phyloP scores from a whole-genome alignment of 163 green algal genomes.

The Chlorella variabilis region DNA sequence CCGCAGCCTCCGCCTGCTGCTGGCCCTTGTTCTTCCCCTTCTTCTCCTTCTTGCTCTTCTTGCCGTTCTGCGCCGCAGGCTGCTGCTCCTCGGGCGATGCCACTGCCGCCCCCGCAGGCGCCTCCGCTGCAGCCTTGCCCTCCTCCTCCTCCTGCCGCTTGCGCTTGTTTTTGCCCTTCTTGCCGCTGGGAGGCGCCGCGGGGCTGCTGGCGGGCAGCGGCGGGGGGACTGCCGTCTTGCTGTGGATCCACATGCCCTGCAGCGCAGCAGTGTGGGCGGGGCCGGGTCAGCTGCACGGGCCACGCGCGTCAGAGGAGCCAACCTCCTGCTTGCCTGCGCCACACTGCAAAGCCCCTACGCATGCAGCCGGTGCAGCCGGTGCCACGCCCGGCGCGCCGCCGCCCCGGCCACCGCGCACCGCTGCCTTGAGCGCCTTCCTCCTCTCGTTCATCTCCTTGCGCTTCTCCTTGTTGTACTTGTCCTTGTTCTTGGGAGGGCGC shows the following conservation, averaged over 20 bases:
- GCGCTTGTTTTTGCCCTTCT: conserved; percentile 14
- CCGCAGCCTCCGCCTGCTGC: background rate
- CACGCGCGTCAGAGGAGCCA: no score
- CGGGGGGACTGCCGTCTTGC: no score
- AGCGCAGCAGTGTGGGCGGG: no score
- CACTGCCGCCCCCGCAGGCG: background rate
- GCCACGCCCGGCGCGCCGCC: no score
- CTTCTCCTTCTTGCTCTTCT: conserved; percentile 25
- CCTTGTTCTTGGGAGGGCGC: conserved; percentile 19
- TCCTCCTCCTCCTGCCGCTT: conserved; percentile 8
- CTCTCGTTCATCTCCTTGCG: background rate
- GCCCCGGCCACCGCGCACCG: no score
- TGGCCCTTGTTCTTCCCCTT: conserved; percentile 29
- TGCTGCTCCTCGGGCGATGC: background rate
- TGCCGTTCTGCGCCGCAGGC: background rate
- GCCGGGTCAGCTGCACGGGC: no score
- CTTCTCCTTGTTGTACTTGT: conserved; percentile 2
- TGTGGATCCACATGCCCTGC: no score
- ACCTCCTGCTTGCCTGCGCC: no score
- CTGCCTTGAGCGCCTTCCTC: background rate
- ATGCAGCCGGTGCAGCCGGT: no score
- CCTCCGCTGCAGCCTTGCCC: background rate
- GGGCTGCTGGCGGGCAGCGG: no score
- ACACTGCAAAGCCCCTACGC: no score
- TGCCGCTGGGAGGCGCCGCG: background rate